Conservation (phyloP, 257 asterid species). For the Solanum etuberosum region DNA sequence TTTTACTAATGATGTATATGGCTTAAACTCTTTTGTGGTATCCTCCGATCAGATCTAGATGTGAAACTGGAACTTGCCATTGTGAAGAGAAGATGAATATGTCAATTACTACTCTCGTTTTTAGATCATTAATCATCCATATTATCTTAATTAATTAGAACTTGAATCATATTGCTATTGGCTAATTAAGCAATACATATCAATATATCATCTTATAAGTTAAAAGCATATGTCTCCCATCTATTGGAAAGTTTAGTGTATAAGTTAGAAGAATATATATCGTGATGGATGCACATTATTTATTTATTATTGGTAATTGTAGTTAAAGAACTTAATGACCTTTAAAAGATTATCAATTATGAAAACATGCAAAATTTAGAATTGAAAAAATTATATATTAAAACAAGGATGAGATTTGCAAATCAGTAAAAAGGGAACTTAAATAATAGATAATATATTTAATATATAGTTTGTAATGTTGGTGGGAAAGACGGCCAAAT, state of each 20-base stretch:
- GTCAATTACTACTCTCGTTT: no score
- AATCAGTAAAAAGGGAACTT: neutral
- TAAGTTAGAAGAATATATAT: neutral
- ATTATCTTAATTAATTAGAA: neutral
- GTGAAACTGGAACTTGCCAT: neutral
- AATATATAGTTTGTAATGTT: neutral
- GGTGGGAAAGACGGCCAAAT: neutral
- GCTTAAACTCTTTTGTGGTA: no score
- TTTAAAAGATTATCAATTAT: neutral
- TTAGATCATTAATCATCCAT: no score
- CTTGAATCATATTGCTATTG: neutral
- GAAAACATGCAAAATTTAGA: neutral
- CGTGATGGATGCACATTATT: neutral
- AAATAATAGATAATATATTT: neutral
- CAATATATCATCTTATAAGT: neutral
- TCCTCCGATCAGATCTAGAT: no score
- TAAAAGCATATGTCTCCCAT: neutral
- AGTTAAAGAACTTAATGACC: neutral
- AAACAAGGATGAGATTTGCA: neutral
- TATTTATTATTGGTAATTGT: neutral
- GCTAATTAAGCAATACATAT: neutral
- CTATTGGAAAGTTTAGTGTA: neutral
- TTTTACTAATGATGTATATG: no score
- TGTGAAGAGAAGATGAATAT: neutral
- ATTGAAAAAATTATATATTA: neutral